Evolutionary conservation across 73 alveolate genomes (phyloP), one percentile per base, ranked within the genome.

Genomic region (Paramecium bursaria): DNA sequence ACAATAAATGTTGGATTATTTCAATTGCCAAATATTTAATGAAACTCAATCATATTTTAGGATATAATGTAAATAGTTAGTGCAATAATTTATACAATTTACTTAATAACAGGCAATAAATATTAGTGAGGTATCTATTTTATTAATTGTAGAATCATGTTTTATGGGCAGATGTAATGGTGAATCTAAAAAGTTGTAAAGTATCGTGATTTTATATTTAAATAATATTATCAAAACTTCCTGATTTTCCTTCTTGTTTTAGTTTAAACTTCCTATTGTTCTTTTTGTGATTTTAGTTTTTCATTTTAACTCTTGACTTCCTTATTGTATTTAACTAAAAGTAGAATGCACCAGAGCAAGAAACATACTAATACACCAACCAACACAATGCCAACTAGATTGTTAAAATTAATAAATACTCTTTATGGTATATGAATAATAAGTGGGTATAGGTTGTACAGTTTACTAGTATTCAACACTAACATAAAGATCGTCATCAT

Each of bases 121-220:
- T 19, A 67, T 67, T 11, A 67, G 60, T 2, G 82, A 67, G 33
- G 82, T 67, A 67, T 9, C 44, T 39, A 5, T 39, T 14, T 14
- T 25, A 17, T 35, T 67, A 19, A 67, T 42, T 5, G 23, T 30
- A 67, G 82, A 53, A 67, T 67, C 82, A 67, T 67, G 33, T 39
- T 39, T 42, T 67, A 39, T 67, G 82, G 82, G 82, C 82, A 2
- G 82, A 67, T 67, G 82, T 57, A 15, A 67, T 67, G 1, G 44
- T 44, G 11, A 67, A 67, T 67, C 55, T 67, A 42, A 10, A 67
- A 19, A 67, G n/a, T n/a, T n/a, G n/a, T n/a, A n/a, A n/a, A n/a
- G n/a, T n/a, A n/a, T n/a, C n/a, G n/a, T n/a, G n/a, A n/a, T n/a
- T n/a, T n/a, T n/a, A n/a, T n/a, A n/a, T n/a, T n/a, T n/a, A n/a